Evolutionary conservation across 345 rosid species (phyloP).

Genomic region (Melaleuca quinquenervia): DNA sequence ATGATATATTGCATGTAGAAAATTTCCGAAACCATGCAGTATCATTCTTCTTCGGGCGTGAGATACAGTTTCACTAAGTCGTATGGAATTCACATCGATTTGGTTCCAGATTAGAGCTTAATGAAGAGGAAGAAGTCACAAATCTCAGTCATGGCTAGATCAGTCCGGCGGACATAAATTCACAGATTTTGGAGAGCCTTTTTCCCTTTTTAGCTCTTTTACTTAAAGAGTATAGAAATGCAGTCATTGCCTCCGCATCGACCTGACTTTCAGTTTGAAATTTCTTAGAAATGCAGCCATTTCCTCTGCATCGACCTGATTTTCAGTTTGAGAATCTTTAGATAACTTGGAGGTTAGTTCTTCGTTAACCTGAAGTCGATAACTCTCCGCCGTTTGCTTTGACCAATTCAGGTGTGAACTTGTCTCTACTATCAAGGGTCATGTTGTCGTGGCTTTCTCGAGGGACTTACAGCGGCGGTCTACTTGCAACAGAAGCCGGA

Average conservation of each 20-base stretch:
- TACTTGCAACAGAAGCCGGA: conserved; percentile 89
- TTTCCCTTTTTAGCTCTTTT: neutral
- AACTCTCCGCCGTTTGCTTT: neutral
- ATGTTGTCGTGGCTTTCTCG: conserved; percentile 92
- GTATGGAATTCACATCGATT: neutral
- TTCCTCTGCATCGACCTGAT: too few relatives aligned
- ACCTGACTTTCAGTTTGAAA: too few relatives aligned
- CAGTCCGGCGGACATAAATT: neutral
- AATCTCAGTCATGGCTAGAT: neutral
- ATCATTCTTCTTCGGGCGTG: neutral
- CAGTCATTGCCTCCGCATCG: too few relatives aligned
- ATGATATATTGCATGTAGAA: neutral
- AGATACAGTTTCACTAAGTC: neutral
- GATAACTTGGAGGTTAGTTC: neutral
- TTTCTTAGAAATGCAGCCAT: too few relatives aligned
- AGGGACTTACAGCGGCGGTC: conserved; percentile 93
- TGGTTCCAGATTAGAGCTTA: neutral
- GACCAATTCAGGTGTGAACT: conserved; percentile 59
- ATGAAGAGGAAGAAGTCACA: neutral
- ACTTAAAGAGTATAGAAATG: too few relatives aligned
- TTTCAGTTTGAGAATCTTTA: neutral
- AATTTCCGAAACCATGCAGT: neutral
- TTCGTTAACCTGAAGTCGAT: neutral
- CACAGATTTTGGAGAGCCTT: neutral
- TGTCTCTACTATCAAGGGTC: conserved; percentile 81